Conservation (phyloP, 176 grass and related monocot genomes). For the Leersia perrieri region DNA sequence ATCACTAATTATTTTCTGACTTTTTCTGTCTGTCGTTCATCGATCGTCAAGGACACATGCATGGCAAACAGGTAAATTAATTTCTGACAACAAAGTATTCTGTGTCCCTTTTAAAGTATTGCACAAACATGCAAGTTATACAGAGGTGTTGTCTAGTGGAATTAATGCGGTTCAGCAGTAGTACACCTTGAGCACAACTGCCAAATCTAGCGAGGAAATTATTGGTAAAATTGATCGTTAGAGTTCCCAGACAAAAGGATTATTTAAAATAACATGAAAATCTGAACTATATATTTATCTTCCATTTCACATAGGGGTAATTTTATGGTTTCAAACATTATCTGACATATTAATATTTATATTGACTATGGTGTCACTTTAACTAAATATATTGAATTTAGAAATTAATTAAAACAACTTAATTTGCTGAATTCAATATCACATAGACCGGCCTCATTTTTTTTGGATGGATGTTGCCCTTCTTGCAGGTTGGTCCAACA, state of each 20-base stretch:
- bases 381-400: background rate
- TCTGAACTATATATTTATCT: too few relatives aligned
- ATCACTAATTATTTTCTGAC: background rate
- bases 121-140: background rate
- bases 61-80: conserved; percentile 51
- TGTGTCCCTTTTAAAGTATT: background rate
- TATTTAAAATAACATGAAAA: too few relatives aligned
- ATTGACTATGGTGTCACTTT: too few relatives aligned
- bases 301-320: too few relatives aligned
- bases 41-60: conserved; percentile 44
- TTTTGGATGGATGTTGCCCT: background rate
- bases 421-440: background rate
- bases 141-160: background rate
- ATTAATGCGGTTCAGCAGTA: background rate
- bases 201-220: background rate
- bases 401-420: background rate
- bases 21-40: background rate
- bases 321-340: too few relatives aligned
- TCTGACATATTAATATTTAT: background rate
- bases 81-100: background rate
- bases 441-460: background rate
- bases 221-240: background rate
- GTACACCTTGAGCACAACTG: background rate
- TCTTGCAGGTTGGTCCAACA: too few relatives aligned
- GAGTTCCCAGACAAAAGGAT: background rate